These are phyloP conservation scores for Parietichytrium sp. DNA, from an alignment of 108 stramenopile species.

Conservation along the genomic window DNA sequence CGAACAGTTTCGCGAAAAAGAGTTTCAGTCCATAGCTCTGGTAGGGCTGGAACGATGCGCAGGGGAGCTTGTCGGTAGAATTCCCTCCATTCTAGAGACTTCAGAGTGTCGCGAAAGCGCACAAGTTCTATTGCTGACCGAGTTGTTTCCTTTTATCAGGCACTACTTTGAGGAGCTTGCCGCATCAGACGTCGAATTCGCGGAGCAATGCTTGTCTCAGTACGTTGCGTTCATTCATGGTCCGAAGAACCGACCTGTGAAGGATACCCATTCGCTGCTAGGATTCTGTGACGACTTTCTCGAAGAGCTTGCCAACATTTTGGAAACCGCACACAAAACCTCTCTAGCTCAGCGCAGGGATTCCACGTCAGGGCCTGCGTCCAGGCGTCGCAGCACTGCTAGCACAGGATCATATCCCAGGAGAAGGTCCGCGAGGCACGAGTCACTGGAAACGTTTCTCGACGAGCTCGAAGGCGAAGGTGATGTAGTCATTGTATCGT, in stretches of 20 bases:
- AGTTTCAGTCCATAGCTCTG: neutral
- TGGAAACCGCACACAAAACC: no score
- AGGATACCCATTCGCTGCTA: no score
- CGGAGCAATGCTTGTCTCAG: neutral
- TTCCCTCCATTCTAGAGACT: neutral
- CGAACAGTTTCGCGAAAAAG: neutral
- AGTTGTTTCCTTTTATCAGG: neutral
- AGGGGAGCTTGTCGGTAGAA: neutral
- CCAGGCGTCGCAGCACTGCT: no score
- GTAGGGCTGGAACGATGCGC: constrained; percentile 3
- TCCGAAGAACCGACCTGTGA: neutral
- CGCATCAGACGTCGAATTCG: neutral
- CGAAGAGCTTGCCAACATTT: no score
- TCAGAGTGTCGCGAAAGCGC: constrained; percentile 4
- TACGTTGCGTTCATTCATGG: neutral
- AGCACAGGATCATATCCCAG: no score
- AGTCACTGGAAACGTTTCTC: no score
- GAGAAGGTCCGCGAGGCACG: no score
- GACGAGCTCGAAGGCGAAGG: no score
- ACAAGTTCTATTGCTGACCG: constrained; percentile 1
- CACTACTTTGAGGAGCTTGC: constrained; percentile 3
- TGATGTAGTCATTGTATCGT: no score
- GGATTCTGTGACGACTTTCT: no score
- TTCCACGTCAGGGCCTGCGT: no score
- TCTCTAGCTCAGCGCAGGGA: no score